A percentile compares a stretch with the other conserved stretches of the same genome.
phyloP scores from a whole-genome alignment of 371 early-diverging fungal species.

The Blakeslea trispora region DNA sequence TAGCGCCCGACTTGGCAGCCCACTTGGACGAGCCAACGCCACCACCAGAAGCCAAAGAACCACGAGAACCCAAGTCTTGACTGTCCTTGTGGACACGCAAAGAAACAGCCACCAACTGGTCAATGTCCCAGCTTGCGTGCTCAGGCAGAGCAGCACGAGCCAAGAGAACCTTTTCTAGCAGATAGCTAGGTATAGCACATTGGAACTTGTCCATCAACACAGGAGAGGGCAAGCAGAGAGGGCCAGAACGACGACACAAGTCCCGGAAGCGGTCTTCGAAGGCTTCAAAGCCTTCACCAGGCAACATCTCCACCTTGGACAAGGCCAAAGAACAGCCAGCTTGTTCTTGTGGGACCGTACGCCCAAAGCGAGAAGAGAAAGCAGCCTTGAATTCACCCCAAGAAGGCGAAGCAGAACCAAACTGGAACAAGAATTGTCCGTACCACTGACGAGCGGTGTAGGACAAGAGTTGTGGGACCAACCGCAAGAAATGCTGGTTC shows the following conservation, averaged over 20 bases:
- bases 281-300: slow-evolving; percentile 1
- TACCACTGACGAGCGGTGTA: no score
- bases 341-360: background rate
- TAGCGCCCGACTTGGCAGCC: no score
- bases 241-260: slow-evolving; percentile 10
- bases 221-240: background rate
- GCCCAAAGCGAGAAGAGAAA: no score
- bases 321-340: background rate
- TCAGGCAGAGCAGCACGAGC: background rate
- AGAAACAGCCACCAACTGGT: background rate
- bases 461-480: no score
- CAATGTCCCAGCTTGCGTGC: background rate
- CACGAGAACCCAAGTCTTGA: background rate
- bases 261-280: slow-evolving; percentile 11
- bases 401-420: no score
- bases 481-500: no score
- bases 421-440: no score
- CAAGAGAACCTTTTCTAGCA: background rate
- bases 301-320: background rate
- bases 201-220: background rate
- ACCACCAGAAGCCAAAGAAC: no score
- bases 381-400: no score
- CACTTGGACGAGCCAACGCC: no score
- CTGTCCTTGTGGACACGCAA: background rate
- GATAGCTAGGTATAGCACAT: background rate